Evolutionary conservation across 345 rosid genomes (phyloP).

Genomic region (Sisymbrium altissimum): DNA sequence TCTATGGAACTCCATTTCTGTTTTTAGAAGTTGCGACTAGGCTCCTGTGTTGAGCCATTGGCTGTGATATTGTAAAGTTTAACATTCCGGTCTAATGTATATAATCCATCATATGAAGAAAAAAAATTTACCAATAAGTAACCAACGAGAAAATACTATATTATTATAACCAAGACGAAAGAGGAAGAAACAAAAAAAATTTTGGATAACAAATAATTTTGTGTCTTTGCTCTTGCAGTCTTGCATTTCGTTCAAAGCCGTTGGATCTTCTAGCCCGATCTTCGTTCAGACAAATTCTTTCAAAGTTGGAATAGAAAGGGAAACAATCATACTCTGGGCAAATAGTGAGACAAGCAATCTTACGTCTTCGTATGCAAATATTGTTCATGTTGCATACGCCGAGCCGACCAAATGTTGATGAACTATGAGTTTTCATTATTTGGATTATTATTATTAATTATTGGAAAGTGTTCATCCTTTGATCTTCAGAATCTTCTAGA

Average conservation of each 20-base stretch:
- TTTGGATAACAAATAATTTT: neutral
- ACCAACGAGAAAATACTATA: too few species aligned
- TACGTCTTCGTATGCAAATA: neutral
- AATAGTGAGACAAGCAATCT: neutral
- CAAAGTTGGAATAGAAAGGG: conserved; percentile 16
- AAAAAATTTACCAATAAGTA: too few species aligned
- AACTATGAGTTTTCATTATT: too few species aligned
- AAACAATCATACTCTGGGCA: neutral
- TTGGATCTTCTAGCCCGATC: neutral
- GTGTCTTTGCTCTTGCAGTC: neutral
- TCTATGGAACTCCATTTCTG: too few species aligned
- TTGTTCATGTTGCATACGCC: conserved; percentile 5
- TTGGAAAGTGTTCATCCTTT: neutral
- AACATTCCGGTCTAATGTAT: too few species aligned
- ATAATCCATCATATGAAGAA: too few species aligned
- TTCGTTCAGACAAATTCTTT: neutral
- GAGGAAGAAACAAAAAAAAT: neutral
- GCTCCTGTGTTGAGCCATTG: too few species aligned
- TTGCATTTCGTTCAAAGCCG: neutral
- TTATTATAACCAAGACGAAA: too few species aligned
- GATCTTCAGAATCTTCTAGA: neutral
- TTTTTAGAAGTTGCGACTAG: too few species aligned
- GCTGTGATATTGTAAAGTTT: too few species aligned
- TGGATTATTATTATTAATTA: too few species aligned
- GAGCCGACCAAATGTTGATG: too few species aligned